Percentiles rank a stretch among this genome's conserved stretches.
These are phyloP conservation scores for Stagonosporopsis chrysanthemi DNA, from an alignment of 2,329 filamentous ascomycete species.

Conservation along the genomic window DNA sequence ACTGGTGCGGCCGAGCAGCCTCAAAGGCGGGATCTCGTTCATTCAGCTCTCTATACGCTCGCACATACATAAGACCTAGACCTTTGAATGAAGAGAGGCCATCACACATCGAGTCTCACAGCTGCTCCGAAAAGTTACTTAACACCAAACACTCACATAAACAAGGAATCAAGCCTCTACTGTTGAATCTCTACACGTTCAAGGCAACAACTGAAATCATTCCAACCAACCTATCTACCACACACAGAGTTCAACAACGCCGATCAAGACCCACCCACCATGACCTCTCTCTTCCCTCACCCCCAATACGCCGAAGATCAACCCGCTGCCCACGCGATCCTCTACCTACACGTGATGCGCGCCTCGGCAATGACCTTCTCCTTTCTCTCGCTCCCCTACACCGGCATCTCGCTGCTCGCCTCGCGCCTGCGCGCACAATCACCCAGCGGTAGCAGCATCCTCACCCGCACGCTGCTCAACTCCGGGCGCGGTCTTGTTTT, in stretches of 20 bases:
- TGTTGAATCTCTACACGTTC: neutral
- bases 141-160: too few species aligned
- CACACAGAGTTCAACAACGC: neutral
- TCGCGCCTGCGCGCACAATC: slow-evolving; percentile 24
- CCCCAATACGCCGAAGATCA: slow-evolving; percentile 70
- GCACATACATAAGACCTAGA: neutral
- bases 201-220: neutral
- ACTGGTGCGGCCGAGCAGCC: slow-evolving; percentile 7
- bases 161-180: neutral
- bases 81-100: neutral
- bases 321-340: slow-evolving; percentile 61
- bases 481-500: slow-evolving; percentile 57
- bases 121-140: neutral
- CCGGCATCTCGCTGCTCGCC: slow-evolving; percentile 32
- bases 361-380: slow-evolving; percentile 63
- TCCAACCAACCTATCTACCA: neutral
- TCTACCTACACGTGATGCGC: slow-evolving; percentile 66
- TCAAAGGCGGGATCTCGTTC: slow-evolving; percentile 4
- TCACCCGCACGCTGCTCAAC: slow-evolving; percentile 51
- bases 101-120: neutral
- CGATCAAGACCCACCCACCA: slow-evolving; percentile 29
- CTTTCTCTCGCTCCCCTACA: slow-evolving; percentile 53
- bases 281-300: slow-evolving; percentile 66
- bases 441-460: slow-evolving; percentile 19
- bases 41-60: neutral